phyloP scores from a whole-genome alignment of 495 filamentous ascomycete genomes.

The Xylaria venustula region DNA sequence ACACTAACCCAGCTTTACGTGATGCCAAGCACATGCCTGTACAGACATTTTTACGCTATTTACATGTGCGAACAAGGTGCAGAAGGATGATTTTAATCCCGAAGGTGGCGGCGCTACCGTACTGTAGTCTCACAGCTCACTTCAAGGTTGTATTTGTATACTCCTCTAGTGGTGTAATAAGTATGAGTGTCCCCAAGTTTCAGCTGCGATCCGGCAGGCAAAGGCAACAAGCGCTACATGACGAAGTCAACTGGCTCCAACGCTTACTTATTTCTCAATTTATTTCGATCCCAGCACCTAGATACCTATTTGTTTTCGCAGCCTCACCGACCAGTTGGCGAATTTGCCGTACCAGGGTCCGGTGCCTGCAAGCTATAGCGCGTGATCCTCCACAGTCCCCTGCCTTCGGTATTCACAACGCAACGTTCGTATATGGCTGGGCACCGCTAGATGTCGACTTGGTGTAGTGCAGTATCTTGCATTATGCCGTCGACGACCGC shows the following conservation, averaged over 20 bases:
- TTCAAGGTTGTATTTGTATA: constrained; percentile 7
- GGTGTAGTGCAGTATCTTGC: background rate
- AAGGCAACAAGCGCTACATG: background rate
- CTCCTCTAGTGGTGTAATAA: background rate
- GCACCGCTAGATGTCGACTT: background rate
- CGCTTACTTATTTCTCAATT: background rate
- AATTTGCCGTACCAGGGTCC: constrained; percentile 1
- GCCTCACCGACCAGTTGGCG: constrained; percentile 1
- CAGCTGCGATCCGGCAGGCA: constrained; percentile 1
- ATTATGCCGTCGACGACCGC: background rate
- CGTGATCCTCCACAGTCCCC: background rate
- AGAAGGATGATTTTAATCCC: background rate
- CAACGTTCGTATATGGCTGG: background rate
- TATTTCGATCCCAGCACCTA: too few species aligned
- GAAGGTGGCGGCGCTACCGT: too few species aligned
- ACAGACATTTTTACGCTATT: background rate
- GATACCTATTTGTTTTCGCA: background rate
- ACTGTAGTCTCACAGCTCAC: background rate
- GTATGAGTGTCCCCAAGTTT: background rate
- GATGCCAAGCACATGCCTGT: background rate
- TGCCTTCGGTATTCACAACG: background rate
- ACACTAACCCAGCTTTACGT: constrained; percentile 1
- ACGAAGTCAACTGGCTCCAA: background rate
- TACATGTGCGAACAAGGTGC: too few species aligned
- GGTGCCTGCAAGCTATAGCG: background rate